Conservation (phyloP, 176 grass and related monocot genomes). For the Carex cristatella region DNA sequence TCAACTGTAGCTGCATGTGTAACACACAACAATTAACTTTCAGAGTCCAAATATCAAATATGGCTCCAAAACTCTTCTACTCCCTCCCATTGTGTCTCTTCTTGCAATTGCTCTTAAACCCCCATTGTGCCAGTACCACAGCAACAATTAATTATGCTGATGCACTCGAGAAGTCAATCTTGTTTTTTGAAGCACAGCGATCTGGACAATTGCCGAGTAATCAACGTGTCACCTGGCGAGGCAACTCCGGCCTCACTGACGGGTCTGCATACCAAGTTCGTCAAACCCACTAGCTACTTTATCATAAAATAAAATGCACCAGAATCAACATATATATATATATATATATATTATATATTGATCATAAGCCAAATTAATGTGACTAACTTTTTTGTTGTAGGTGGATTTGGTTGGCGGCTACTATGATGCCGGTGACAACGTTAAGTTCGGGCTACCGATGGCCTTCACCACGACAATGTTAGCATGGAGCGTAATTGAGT, state of each 20-base stretch:
- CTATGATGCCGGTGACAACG: constrained; percentile 77
- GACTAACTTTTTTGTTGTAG: background rate
- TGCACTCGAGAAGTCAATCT: constrained; percentile 48
- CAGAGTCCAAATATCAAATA: background rate
- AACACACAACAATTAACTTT: constrained; percentile 22
- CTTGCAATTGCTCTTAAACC: background rate
- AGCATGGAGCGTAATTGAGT: constrained; percentile 57
- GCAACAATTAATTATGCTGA: constrained; percentile 51
- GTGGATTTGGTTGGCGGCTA: constrained; percentile 65
- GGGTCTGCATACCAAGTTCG: constrained; percentile 35
- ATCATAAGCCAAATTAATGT: background rate
- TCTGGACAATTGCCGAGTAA: constrained; percentile 39
- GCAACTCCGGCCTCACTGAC: constrained; percentile 51
- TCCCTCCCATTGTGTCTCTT: background rate
- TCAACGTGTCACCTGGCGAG: constrained; percentile 50
- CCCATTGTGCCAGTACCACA: background rate
- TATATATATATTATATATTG: too few species aligned
- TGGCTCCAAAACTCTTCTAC: background rate
- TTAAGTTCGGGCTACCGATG: constrained; percentile 85
- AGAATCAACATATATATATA: background rate
- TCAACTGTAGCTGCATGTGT: background rate
- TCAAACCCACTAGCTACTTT: background rate
- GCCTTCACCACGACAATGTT: constrained; percentile 80
- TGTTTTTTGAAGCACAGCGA: constrained; percentile 66
- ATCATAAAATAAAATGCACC: background rate